Evolutionary conservation across 2,329 filamentous ascomycete genomes (phyloP), one percentile per base, ranked within the genome.

Genomic region (Blastomyces gilchristii): DNA sequence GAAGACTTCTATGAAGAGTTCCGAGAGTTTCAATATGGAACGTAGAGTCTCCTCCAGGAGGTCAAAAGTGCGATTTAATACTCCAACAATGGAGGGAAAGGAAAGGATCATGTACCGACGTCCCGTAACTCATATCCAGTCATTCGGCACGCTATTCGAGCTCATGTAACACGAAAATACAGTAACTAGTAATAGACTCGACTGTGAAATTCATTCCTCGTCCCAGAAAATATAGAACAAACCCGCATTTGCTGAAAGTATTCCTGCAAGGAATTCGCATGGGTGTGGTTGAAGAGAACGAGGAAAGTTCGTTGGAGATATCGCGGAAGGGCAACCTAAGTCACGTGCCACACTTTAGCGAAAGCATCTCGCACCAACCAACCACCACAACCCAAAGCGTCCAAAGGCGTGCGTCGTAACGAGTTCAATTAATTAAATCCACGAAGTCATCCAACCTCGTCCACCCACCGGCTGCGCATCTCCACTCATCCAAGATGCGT

Each of bases 401-500:
- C 9, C 28, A 47, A 49, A 47, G 58, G 43, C 41, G n/a, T 43
- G 39, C 56, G 63, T 65, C 63, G 66, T 63, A 66, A 73, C 71
- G 74, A 72, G 70, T n/a, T 73, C 71, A 73, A 73, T 71, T 75
- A 70, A 73, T 76, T 74, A 73, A 74, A 41, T 37, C 18, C 18
- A 75, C 74, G 71, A 77, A 76, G 56, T 63, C 63, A 66, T 72
- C 73, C 71, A 69, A 69, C 67, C 69, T 70, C 72, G 69, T 71
- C 69, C 64, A 69, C 49, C 25, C 68, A 71, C 71, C 74, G 74
- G 73, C 73, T 73, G 73, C 76, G 76, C 76, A 78, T 77, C 75
- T 71, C 69, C 72, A 49, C 49, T 74, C 75, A 78, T 78, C 78
- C 82, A 86, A 82, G 77, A 87, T 87, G 85, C 83, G 85, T 83